These are phyloP conservation scores for Triticum aestivum DNA, from an alignment of 176 grass and related monocot species.

Conservation along the genomic window IWGSC_CS_RefSeq_v2.1 NC_057810.1:305947155-305947654, in stretches of 20 bases:
- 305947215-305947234: conserved; percentile 20
- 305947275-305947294: background rate
- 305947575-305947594: conserved; percentile 39
- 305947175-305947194: background rate
- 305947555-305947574: conserved; percentile 40
- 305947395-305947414: conserved; percentile 49
- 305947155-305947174: background rate
- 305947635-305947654: conserved; percentile 45
- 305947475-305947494: conserved; percentile 53
- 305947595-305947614: conserved; percentile 53
- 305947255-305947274: conserved; percentile 6
- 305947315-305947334: background rate
- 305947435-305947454: conserved; percentile 53
- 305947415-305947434: conserved; percentile 48
- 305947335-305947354: conserved; percentile 65
- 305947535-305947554: conserved; percentile 49
- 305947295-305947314: background rate
- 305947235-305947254: background rate
- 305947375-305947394: conserved; percentile 33
- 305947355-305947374: conserved; percentile 47
- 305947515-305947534: conserved; percentile 47
- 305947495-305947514: conserved; percentile 47
- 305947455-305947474: conserved; percentile 49
- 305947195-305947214: conserved; percentile 16
- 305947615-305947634: conserved; percentile 59